Evolutionary conservation across 768 basidiomycete genomes (phyloP).

Genomic region (Tulasnella sp.): DNA sequence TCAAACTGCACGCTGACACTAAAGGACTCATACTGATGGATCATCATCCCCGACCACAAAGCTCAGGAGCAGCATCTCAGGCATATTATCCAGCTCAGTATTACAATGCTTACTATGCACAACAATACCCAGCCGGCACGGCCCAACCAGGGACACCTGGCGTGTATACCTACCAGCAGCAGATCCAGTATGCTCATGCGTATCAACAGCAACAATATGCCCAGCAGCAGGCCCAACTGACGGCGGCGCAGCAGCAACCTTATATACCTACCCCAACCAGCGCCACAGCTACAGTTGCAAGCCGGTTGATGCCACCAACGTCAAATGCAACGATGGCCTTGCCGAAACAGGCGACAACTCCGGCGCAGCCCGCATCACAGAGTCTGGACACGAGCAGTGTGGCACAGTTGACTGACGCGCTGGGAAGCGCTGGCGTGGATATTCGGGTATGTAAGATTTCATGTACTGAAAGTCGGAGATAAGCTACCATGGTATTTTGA

Average conservation of each 20-base stretch:
- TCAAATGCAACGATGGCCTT: slow-evolving; percentile 21
- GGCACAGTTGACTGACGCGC: slow-evolving; percentile 68
- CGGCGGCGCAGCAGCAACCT: slow-evolving; percentile 24
- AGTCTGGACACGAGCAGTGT: slow-evolving; percentile 38
- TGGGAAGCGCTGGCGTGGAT: slow-evolving; percentile 81
- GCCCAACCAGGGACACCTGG: not conserved
- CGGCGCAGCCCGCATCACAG: slow-evolving; percentile 20
- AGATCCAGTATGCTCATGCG: not conserved
- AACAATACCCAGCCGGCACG: not conserved
- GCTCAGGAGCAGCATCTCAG: not conserved
- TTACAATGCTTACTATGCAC: slow-evolving; percentile 5
- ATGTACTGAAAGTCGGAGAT: not conserved
- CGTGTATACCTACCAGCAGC: slow-evolving; percentile 1
- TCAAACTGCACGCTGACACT: not conserved
- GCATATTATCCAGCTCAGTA: not conserved
- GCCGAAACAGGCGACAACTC: slow-evolving; percentile 21
- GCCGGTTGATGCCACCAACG: slow-evolving; percentile 6
- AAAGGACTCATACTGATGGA: not conserved
- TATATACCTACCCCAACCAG: slow-evolving; percentile 18
- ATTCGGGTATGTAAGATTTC: slow-evolving; percentile 46
- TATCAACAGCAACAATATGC: slow-evolving; percentile 33
- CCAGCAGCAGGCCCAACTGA: slow-evolving; percentile 22
- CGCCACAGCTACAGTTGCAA: not conserved
- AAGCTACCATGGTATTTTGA: not conserved
- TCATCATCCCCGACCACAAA: not conserved